Conservation (phyloP, 1,139 yeast species). For the Diutina catenulata region DNA sequence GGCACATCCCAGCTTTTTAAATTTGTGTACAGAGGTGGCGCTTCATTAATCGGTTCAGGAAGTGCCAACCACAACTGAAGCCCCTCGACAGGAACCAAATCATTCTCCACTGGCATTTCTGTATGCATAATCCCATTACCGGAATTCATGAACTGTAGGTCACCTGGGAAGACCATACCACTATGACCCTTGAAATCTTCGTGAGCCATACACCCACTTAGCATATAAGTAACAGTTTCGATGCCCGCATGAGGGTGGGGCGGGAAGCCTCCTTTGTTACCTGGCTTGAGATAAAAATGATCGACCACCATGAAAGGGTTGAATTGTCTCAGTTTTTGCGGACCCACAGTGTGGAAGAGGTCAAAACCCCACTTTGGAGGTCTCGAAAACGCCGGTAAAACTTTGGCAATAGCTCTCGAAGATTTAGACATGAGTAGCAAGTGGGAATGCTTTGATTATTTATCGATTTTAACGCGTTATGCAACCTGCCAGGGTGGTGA, state of each 20-base stretch:
- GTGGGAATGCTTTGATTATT: too few species aligned
- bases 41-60: slow-evolving; percentile 56
- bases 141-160: slow-evolving; percentile 91
- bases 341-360: too few species aligned
- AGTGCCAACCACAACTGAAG: slow-evolving; percentile 90
- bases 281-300: slow-evolving; percentile 38
- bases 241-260: slow-evolving; percentile 92
- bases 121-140: slow-evolving; percentile 82
- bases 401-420: too few species aligned
- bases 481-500: too few species aligned
- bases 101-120: slow-evolving; percentile 65
- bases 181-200: slow-evolving; percentile 83
- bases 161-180: slow-evolving; percentile 75
- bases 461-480: too few species aligned
- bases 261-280: slow-evolving; percentile 57
- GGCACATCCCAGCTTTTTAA: slow-evolving; percentile 65
- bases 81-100: slow-evolving; percentile 51
- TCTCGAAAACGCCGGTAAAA: too few species aligned
- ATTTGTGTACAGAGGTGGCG: slow-evolving; percentile 74
- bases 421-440: too few species aligned
- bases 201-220: slow-evolving; percentile 73
- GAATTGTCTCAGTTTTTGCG: slow-evolving; percentile 53
- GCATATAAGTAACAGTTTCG: slow-evolving; percentile 71
- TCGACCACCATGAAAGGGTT: slow-evolving; percentile 80
- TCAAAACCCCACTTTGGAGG: too few species aligned